phyloP scores from a whole-genome alignment of 306 rosid species.

The Dicorynia guianensis region DNA sequence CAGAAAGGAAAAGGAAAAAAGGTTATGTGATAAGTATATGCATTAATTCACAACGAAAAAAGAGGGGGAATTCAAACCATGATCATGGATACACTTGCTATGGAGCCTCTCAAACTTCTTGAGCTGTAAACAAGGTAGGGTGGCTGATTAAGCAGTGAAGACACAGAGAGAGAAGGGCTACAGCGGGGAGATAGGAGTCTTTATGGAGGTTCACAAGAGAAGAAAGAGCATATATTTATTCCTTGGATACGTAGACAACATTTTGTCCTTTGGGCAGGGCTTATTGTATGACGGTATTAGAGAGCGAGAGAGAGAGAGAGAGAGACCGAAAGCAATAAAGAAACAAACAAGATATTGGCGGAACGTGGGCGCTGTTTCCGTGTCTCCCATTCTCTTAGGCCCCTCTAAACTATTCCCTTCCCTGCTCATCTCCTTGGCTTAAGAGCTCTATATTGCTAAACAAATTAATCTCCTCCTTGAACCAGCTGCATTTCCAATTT shows the following conservation, averaged over 20 bases:
- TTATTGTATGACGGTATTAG: conserved; percentile 31
- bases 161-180: conserved; percentile 10
- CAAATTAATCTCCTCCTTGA: conserved; percentile 64
- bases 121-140: conserved; percentile 25
- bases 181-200: conserved; percentile 55
- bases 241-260: conserved; percentile 59
- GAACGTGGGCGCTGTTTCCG: conserved; percentile 99
- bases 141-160: conserved; percentile 22
- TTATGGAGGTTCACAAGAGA: conserved; percentile 77
- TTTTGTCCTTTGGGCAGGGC: conserved; percentile 47
- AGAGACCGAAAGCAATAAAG: conserved; percentile 52
- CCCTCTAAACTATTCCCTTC: conserved; percentile 47
- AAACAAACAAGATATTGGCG: conserved; percentile 50
- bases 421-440: conserved; percentile 82
- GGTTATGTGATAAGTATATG: neutral
- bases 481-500: conserved; percentile 52
- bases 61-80: conserved; percentile 63
- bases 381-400: conserved; percentile 86
- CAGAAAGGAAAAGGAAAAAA: neutral
- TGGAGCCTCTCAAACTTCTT: conserved; percentile 25
- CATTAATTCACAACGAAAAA: neutral
- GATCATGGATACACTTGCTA: conserved; percentile 50
- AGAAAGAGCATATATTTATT: conserved; percentile 59
- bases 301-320: conserved; percentile 48
- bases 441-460: conserved; percentile 81